Percentiles rank a stretch among this genome's conserved stretches.
Evolutionary conservation across 768 basidiomycete species (phyloP).

Genomic region (Leccinum uliginosum): DNA sequence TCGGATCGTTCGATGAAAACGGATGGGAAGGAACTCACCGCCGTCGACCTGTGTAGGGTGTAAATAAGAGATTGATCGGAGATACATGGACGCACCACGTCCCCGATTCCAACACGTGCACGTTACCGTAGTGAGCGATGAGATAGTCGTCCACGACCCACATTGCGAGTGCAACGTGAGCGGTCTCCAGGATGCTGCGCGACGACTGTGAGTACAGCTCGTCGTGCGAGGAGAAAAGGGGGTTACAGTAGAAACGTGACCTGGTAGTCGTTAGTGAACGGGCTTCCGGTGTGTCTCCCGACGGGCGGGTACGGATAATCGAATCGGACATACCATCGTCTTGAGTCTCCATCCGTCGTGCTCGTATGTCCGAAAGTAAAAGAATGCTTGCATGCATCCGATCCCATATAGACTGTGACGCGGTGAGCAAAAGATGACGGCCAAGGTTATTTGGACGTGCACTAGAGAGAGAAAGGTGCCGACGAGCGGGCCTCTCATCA

Average conservation of each 20-base stretch:
- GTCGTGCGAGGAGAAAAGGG: not conserved
- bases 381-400: slow-evolving; percentile 26
- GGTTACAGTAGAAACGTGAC: slow-evolving; percentile 21
- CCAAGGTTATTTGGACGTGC: not conserved
- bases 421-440: not conserved
- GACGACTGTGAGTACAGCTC: not conserved
- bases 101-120: slow-evolving; percentile 4
- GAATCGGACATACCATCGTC: slow-evolving; percentile 13
- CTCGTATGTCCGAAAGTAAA: slow-evolving; percentile 25
- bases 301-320: not conserved
- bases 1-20: not conserved
- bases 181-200: slow-evolving; percentile 19
- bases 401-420: slow-evolving; percentile 24
- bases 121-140: slow-evolving; percentile 16
- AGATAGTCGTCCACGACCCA: slow-evolving; percentile 24
- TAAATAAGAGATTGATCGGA: not conserved
- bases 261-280: slow-evolving; percentile 6
- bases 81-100: slow-evolving; percentile 17
- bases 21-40: slow-evolving; percentile 12
- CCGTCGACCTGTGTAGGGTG: slow-evolving; percentile 9
- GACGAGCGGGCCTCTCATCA: slow-evolving; percentile 26
- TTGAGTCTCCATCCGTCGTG: slow-evolving; percentile 18
- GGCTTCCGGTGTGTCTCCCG: not conserved
- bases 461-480: slow-evolving; percentile 22
- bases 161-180: slow-evolving; percentile 21